Conservation (phyloP, 2,329 filamentous ascomycete species). For the Pseudocercospora fijiensis region DNA sequence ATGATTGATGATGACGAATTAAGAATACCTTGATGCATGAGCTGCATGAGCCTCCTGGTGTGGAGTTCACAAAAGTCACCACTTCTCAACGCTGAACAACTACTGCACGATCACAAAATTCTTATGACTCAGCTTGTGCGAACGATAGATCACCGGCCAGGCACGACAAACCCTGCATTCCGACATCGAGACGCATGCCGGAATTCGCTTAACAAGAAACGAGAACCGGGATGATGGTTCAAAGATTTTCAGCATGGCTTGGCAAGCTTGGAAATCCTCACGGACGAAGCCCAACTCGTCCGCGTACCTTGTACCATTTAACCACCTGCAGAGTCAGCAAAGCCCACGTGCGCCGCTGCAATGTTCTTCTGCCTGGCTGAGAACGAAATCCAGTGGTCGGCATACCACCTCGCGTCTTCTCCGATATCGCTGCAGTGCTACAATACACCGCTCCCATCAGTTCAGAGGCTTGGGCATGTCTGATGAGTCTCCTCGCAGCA, state of each 20-base stretch:
- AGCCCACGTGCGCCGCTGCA: constrained; percentile 8
- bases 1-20: background rate
- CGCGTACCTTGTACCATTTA: too few relatives aligned
- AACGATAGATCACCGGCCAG: too few relatives aligned
- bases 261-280: background rate
- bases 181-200: background rate
- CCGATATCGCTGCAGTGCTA: background rate
- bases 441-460: background rate
- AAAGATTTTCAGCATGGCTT: background rate
- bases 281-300: background rate
- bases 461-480: background rate
- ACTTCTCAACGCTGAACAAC: background rate
- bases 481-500: constrained; percentile 13
- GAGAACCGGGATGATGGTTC: background rate
- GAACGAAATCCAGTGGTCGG: background rate
- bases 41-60: background rate
- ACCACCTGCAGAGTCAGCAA: too few relatives aligned
- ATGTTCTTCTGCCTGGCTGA: constrained; percentile 9
- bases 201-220: background rate
- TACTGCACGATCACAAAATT: too few relatives aligned
- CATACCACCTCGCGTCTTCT: background rate
- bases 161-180: background rate
- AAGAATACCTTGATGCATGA: background rate
- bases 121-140: too few relatives aligned
- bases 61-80: background rate